Percentiles rank a stretch among this genome's conserved stretches.
phyloP scores from a whole-genome alignment of 495 filamentous ascomycete genomes.

The Aspergillus cristatus region DNA sequence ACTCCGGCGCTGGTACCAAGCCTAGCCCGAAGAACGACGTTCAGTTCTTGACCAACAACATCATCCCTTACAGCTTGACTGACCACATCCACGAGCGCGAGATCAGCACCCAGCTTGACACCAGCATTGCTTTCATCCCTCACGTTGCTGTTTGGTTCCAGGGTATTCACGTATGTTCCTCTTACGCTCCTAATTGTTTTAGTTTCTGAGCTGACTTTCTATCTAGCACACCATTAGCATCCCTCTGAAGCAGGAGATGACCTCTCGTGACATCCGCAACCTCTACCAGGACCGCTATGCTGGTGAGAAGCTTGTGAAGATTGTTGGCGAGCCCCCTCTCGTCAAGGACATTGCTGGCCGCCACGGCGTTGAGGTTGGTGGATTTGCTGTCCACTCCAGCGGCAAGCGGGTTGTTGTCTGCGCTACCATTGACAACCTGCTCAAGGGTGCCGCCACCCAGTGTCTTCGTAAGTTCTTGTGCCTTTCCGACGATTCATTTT shows the following conservation, averaged over 20 bases:
- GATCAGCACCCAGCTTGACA: conserved; percentile 70
- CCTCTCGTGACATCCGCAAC: conserved; percentile 83
- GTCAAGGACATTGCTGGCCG: conserved; percentile 86
- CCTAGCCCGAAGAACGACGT: conserved; percentile 94
- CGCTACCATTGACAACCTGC: conserved; percentile 94
- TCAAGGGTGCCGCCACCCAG: conserved; percentile 95
- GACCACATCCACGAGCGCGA: conserved; percentile 96
- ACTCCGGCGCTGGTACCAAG: conserved; percentile 95
- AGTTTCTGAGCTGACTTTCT: conserved; percentile 10
- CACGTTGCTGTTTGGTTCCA: conserved; percentile 98
- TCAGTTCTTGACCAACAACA: conserved; percentile 73
- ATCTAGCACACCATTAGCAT: conserved; percentile 74
- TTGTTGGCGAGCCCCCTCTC: conserved; percentile 75
- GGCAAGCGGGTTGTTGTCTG: conserved; percentile 91
- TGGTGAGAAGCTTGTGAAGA: conserved; percentile 87
- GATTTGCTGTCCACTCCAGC: conserved; percentile 80
- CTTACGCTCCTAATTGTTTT: not conserved
- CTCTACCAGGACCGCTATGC: conserved; percentile 95
- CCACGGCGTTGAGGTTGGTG: conserved; percentile 91
- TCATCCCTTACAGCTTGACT: conserved; percentile 87
- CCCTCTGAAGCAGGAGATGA: conserved; percentile 75
- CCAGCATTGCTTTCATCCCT: conserved; percentile 76
- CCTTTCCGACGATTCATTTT: not conserved
- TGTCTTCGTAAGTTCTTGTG: conserved; percentile 68
- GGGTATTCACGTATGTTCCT: conserved; percentile 60